Percentiles rank a stretch among this genome's conserved stretches.
phyloP scores from a whole-genome alignment of 2,329 filamentous ascomycete species.

The Kalmusia sp. region DNA sequence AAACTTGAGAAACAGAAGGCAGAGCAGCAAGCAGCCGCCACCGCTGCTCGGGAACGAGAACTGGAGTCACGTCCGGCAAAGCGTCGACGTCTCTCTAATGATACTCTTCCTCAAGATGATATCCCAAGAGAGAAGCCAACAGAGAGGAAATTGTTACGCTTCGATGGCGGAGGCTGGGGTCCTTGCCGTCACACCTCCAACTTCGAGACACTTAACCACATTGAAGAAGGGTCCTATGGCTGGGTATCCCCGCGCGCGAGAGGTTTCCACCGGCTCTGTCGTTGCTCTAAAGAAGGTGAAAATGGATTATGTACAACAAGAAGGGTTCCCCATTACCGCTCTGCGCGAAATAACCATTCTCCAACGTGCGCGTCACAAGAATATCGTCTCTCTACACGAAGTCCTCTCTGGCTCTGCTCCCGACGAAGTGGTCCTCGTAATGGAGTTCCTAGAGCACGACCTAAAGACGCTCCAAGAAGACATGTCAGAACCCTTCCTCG shows the following conservation, averaged over 20 bases:
- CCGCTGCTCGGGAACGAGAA: slow-evolving; percentile 35
- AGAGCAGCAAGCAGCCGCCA: slow-evolving; percentile 58
- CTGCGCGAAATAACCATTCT: slow-evolving; percentile 93
- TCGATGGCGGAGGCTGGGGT: slow-evolving; percentile 72
- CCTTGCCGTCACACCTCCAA: slow-evolving; percentile 80
- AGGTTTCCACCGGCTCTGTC: slow-evolving; percentile 75
- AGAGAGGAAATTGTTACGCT: slow-evolving; percentile 71
- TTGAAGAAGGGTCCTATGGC: slow-evolving; percentile 96
- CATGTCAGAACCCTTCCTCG: slow-evolving; percentile 92
- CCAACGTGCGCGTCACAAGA: slow-evolving; percentile 77
- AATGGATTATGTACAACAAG: slow-evolving; percentile 72
- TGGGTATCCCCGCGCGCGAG: slow-evolving; percentile 86
- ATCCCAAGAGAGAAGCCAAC: slow-evolving; percentile 26
- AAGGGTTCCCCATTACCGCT: slow-evolving; percentile 91
- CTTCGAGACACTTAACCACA: slow-evolving; percentile 93
- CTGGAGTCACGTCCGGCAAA: slow-evolving; percentile 59
- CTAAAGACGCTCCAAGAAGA: slow-evolving; percentile 91
- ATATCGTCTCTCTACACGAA: slow-evolving; percentile 83
- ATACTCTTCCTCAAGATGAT: slow-evolving; percentile 23
- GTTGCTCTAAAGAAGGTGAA: slow-evolving; percentile 96
- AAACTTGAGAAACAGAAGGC: slow-evolving; percentile 83
- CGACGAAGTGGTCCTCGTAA: slow-evolving; percentile 84
- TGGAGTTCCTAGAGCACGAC: slow-evolving; percentile 98
- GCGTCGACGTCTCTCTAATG: slow-evolving; percentile 66
- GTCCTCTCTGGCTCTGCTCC: slow-evolving; percentile 77